Conservation (phyloP, 78 protist genomes). For the Polysphondylium violaceum region DNA sequence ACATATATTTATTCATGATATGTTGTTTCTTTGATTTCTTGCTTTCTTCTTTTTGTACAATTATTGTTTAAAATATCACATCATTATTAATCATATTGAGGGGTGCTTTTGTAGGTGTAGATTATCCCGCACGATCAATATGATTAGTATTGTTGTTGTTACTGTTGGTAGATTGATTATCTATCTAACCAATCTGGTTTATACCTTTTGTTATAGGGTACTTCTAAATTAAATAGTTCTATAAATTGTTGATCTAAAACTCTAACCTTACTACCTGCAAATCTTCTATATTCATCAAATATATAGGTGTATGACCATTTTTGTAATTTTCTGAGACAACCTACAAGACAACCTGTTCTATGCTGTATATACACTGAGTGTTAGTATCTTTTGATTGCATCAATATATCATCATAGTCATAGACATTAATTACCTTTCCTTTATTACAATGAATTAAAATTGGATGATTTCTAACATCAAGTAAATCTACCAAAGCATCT, state of each 20-base stretch:
- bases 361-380: constrained; percentile 57
- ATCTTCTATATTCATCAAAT: constrained; percentile 93
- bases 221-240: constrained; percentile 89
- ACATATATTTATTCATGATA: too few species aligned
- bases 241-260: constrained; percentile 94
- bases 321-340: constrained; percentile 90
- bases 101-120: too few species aligned
- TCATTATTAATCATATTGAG: too few species aligned
- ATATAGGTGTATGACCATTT: constrained; percentile 91
- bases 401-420: background rate
- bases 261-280: constrained; percentile 93
- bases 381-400: background rate
- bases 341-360: constrained; percentile 95
- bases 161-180: background rate
- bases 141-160: too few species aligned
- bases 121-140: too few species aligned
- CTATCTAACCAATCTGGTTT: constrained; percentile 17
- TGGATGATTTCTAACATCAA: constrained; percentile 92
- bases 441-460: constrained; percentile 94
- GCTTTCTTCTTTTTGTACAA: too few species aligned
- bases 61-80: too few species aligned
- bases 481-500: constrained; percentile 82
- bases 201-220: constrained; percentile 61
- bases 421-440: constrained; percentile 80
- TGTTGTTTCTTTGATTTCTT: too few species aligned